Base-by-base conservation (phyloP, 164 flowering plant genomes). In the Chimonanthus praecox region DNA sequence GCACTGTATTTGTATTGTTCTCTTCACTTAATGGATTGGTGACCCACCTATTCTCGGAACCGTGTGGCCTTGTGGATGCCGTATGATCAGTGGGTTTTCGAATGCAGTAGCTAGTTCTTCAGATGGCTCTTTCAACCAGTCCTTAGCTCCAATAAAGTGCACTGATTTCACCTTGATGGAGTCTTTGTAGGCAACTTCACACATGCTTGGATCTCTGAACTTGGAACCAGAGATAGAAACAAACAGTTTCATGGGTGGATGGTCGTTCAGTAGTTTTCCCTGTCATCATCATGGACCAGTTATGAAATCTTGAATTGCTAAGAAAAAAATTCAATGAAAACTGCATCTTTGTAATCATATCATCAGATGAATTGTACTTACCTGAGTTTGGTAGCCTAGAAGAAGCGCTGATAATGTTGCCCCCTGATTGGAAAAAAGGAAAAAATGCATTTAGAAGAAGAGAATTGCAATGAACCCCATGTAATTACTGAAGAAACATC, bases 1-100 rank as follows among this genome's bases (percentile, higher is more conserved):
- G 33, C 33, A 33, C 33, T 33, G 33, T 33, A 33, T 33, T 33
- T 33, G 33, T 33, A 33, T 33, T 33, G 33, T 33, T 33, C 33
- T 33, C 33, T 0, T 33, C 33, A 33, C 33, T 33, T 54, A n/a
- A 54, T 54, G 60, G 16, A 48, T 7, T 8, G 47, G 48, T 10
- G 47, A 10, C 62, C 44, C 20, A 90, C 93, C 92, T 77, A 89
- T 80, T 71, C 94, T 86, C 16, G 97, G 94, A 54, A 91, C 91
- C 49, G 88, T 84, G 76, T 91, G 94, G 72, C 92, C 97, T 77
- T 88, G 92, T 8, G 94, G 94, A 63, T 91, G 97, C 75, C 87
- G 82, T 73, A 91, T 84, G 73, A 91, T 84, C 74, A 89, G 77
- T 69, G 97, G 97, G 68, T 83, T 70, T 7, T 82, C 75, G 74